Evolutionary conservation across 2,329 filamentous ascomycete species (phyloP), one percentile per base, ranked within the genome.

Genomic region (Berkeleyomyces basicola): DNA sequence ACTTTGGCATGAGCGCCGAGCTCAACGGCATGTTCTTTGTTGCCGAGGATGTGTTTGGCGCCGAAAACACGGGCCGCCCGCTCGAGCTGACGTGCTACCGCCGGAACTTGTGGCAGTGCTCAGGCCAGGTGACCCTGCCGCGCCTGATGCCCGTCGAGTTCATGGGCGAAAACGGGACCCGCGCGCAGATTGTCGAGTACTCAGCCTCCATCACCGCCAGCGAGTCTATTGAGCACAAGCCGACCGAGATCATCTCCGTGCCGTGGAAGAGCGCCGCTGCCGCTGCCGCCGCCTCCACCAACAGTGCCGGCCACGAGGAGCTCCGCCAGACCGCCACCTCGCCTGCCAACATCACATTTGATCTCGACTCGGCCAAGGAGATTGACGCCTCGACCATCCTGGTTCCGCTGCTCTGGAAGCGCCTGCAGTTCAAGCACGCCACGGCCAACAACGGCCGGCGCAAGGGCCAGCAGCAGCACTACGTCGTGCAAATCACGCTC

Each of bases 381-480:
- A 80, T 95, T 43, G 90, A 95, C 69, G 85, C 85, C 1, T 84
- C 88, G 63, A 86, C 84, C 63, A 84, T 92, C 7, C 88, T 83
- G 46, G 83, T 96, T 63, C 88, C 90, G 1, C 85, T 96, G 61
- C 86, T 89, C 42, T 97, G 92, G 92, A 96, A 96, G 73, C 80
- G 92, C 61, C 75, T 97, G 64, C 92, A 97, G 72, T 97, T 97
- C 73, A 88, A 95, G 69, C 93, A 96, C 68, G 92, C 92, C 1
- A 97, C 92, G 0, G 92, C 92, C 59, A 97, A 97, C 72, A 97
- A 97, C 70, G 92, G 92, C 10, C 83, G 92, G 61, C 82, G 92
- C 67, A 96, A 96, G 74, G 92, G 95, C 67, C 76, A 96, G 57
- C 92, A 97, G 71, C 92, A 97, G 72, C 91, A 96, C 72, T 97